phyloP scores from a whole-genome alignment of 2,329 filamentous ascomycete species.

The Diaporthe destruens region DNA sequence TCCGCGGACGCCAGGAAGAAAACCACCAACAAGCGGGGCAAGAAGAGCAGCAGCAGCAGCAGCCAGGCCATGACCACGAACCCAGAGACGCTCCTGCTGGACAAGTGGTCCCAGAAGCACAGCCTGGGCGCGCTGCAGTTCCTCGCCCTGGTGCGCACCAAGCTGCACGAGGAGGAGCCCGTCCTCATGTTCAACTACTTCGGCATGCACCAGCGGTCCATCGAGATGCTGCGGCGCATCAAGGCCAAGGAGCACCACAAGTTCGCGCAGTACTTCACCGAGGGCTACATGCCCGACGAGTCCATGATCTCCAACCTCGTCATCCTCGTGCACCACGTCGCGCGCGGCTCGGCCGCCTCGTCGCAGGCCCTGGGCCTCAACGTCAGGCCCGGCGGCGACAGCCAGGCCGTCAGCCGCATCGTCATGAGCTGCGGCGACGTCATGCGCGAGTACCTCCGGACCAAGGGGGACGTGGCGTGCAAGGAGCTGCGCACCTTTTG shows the following conservation, averaged over 20 bases:
- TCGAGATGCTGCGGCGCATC: slow-evolving; percentile 22
- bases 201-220: neutral
- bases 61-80: neutral
- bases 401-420: neutral
- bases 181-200: slow-evolving; percentile 28
- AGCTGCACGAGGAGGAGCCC: slow-evolving; percentile 21
- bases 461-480: slow-evolving; percentile 2
- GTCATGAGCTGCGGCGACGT: slow-evolving; percentile 22
- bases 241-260: slow-evolving; percentile 16
- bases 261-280: slow-evolving; percentile 12
- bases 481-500: slow-evolving; percentile 13
- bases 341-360: neutral
- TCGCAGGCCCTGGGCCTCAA: neutral
- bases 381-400: neutral
- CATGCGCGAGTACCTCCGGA: slow-evolving; percentile 2
- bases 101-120: slow-evolving; percentile 9
- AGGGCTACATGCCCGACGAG: slow-evolving; percentile 13
- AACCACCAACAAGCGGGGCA: neutral
- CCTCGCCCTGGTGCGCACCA: slow-evolving; percentile 10
- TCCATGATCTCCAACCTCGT: slow-evolving; percentile 21
- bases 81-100: neutral
- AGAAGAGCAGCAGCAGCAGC: neutral
- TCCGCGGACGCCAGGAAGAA: neutral
- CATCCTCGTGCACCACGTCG: slow-evolving; percentile 1
- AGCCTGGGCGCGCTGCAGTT: slow-evolving; percentile 10